Base-by-base conservation (phyloP, 2,329 filamentous ascomycete species). In the Fusarium sp. region DNA sequence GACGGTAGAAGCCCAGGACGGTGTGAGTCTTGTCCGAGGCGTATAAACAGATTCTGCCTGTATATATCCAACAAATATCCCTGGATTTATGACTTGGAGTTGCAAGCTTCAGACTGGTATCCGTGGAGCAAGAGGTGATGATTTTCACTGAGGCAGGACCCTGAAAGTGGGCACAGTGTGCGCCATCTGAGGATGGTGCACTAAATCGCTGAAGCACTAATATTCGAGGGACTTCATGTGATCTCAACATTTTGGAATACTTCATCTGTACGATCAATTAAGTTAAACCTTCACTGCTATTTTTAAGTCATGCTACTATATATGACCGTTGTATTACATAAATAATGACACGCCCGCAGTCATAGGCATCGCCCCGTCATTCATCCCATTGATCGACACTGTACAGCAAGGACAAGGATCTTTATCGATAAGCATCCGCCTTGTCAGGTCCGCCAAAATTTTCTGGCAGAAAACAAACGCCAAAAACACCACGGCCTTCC, bases 371-470 rank as follows among this genome's bases (percentile, higher is more conserved):
- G 15, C 20, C n/a, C 28, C 41, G 43, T 37, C 14, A 5, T 32
- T 15, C 22, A 4, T 10, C 8, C 15, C 2, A 8, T 20, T 37
- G 19, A 30, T 8, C 13, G 35, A 22, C 33, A 75, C 71, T 71
- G 68, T 74, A 17, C 33, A 15, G 24, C 37, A 48, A 32, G 14
- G 19, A 26, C 40, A 48, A 32, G 14, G 19, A 28, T 56, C 26
- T 61, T 79, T 79, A 79, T 79, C 77, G 77, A 79, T 79, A 76
- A 75, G 24, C 41, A 51, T 33, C 60, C 47, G 14, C 46, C 60
- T 48, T 58, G 32, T 50, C 49, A 64, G 70, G 28, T 72, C 73
- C 68, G 71, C 73, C 74, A 74, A 75, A 76, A 67, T 71, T 74
- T 75, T 75, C 72, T 56, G 56, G 56, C 56, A 64, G 60, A 60